Evolutionary conservation across 345 rosid species (phyloP).

Genomic region (Psidium friedrichsthalianum): DNA sequence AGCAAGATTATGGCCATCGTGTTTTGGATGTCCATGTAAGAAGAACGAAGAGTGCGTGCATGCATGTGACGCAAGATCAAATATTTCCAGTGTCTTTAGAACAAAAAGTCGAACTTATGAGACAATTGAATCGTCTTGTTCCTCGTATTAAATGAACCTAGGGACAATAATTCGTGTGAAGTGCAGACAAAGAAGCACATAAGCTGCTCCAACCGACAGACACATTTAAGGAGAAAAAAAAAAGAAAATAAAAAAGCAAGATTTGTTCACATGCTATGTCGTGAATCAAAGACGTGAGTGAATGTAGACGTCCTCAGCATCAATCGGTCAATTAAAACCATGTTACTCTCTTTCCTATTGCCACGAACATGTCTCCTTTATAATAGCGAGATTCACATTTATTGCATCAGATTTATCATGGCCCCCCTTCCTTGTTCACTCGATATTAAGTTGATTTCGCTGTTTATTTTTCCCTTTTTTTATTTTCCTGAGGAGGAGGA

Average conservation of each 20-base stretch:
- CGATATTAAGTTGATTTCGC: neutral
- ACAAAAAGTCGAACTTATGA: neutral
- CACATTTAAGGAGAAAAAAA: neutral
- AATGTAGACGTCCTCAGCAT: neutral
- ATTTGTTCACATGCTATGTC: neutral
- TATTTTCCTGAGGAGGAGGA: neutral
- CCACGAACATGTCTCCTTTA: neutral
- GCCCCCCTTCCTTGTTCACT: neutral
- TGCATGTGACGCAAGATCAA: neutral
- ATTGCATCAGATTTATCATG: neutral
- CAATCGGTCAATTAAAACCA: neutral
- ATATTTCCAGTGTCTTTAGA: neutral
- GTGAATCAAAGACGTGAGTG: neutral
- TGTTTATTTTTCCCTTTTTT: neutral
- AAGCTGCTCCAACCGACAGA: neutral
- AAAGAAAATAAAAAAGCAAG: neutral
- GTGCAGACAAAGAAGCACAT: neutral
- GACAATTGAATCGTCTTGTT: neutral
- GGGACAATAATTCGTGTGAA: neutral
- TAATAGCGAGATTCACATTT: neutral
- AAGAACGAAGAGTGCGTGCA: neutral
- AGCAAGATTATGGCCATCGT: neutral
- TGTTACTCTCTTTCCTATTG: neutral
- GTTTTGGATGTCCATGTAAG: neutral
- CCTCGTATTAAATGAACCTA: neutral